Evolutionary conservation across 352 stramenopile genomes (phyloP).

Genomic region (Plasmopara viticola): DNA sequence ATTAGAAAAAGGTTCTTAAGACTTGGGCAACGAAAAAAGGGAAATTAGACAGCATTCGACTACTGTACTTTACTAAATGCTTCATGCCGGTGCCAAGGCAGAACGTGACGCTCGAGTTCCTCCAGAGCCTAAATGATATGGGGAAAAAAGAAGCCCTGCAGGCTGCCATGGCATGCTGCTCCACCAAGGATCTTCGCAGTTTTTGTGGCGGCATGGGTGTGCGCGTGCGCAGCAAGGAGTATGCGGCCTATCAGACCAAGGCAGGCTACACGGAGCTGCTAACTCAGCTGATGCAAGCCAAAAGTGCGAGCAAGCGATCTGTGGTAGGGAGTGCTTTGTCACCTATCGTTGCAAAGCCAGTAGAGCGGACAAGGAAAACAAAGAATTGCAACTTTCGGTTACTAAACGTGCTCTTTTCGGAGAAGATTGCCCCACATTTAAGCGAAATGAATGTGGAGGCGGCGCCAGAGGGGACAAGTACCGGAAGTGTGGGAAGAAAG

Average conservation of each 20-base stretch:
- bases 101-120: slow-evolving; percentile 15
- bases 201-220: slow-evolving; percentile 17
- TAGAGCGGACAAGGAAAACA: too few species aligned
- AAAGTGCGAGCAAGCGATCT: slow-evolving; percentile 8
- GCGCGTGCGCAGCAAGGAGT: slow-evolving; percentile 18
- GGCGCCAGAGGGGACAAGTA: too few species aligned
- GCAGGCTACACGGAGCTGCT: slow-evolving; percentile 17
- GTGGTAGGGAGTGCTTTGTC: background rate
- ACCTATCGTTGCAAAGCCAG: too few species aligned
- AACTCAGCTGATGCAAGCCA: slow-evolving; percentile 10
- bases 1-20: too few species aligned
- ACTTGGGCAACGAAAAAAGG: too few species aligned
- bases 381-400: too few species aligned
- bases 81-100: slow-evolving; percentile 1
- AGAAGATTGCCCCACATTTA: too few species aligned
- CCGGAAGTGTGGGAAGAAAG: too few species aligned
- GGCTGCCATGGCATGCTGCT: slow-evolving; percentile 15
- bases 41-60: too few species aligned
- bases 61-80: background rate
- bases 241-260: slow-evolving; percentile 21
- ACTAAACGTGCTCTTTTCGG: too few species aligned
- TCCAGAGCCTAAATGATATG: slow-evolving; percentile 16
- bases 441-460: too few species aligned
- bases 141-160: slow-evolving; percentile 14
- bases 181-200: slow-evolving; percentile 15